These are phyloP conservation scores for Talaromyces sp. DNA, from an alignment of 2,329 filamentous ascomycete genomes.

Conservation along the genomic window DNA sequence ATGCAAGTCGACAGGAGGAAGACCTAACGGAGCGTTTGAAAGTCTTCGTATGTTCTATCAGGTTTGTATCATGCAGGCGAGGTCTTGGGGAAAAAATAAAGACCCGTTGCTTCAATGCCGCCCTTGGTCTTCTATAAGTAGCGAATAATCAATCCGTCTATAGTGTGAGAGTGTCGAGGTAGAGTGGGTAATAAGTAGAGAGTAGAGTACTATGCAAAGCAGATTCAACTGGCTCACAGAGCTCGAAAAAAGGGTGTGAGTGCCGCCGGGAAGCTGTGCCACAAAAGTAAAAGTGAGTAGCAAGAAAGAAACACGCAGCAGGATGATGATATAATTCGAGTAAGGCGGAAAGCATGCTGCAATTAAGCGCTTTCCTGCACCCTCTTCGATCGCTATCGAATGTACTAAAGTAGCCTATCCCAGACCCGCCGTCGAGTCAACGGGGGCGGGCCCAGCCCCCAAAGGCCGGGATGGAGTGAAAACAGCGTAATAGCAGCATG, in stretches of 20 bases:
- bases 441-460: background rate
- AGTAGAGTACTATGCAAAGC: background rate
- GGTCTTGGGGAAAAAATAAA: background rate
- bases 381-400: background rate
- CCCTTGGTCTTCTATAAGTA: background rate
- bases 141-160: background rate
- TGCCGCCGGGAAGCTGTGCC: background rate
- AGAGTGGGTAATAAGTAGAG: background rate
- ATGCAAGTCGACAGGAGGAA: background rate
- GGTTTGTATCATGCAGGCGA: background rate
- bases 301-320: background rate
- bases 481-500: background rate
- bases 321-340: background rate
- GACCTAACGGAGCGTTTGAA: background rate
- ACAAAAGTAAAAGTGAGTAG: background rate
- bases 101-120: background rate
- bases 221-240: background rate
- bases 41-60: background rate
- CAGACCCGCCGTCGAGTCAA: background rate
- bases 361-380: background rate
- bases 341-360: background rate
- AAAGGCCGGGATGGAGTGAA: background rate
- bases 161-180: background rate
- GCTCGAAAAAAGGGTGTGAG: background rate
- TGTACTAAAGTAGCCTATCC: background rate